Base-by-base conservation (phyloP, 176 grass and related monocot species). In the Oryza meridionalis region DNA sequence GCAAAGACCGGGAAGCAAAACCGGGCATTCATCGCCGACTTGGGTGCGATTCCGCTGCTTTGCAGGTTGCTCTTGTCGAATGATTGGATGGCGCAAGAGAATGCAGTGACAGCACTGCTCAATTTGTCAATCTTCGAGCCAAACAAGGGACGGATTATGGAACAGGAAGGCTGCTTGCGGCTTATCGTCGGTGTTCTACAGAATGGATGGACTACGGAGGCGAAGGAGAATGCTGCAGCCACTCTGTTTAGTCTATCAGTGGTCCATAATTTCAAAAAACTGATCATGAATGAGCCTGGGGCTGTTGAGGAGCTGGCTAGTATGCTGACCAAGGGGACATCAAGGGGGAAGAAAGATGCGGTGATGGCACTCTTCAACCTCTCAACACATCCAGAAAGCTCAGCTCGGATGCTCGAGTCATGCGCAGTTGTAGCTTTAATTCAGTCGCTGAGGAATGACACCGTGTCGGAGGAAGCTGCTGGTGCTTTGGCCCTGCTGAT, bases 351-450 rank as follows among this genome's bases (percentile, higher is more conserved):
- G 88, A 98, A 98, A 74, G 96, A 98, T 75, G 96, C 96, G 26
- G 96, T 98, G 40, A 98, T 98, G 96, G 96, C 96, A 6, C 77
- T 98, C 38, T 98, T 98, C 87, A 98, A 98, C 83, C 91, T 98
- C 67, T 98, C 96, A 1, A 98, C 93, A 1, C 93, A 98, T 81
- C 89, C 91, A 47, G 93, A 98, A 70, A 95, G 93, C 82, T 92
- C 93, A 69, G 24, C 22, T 13, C 78, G 84, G 73, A 93, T 98
- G 96, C 78, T 95, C 4, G 93, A 95, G 59, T 90, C 91, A 25
- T 88, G 77, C 5, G 91, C 96, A 25, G 83, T 90, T 64, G 58
- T 92, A 51, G 82, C 85, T 16, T 80, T 98, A 53, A 94, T 89
- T 35, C 87, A 92, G 55, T 82, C 96, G 69, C 40, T 98, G 33